These are phyloP conservation scores for Malassezia equina DNA, from an alignment of 1,284 basidiomycete genomes.

Conservation along the genomic window DNA sequence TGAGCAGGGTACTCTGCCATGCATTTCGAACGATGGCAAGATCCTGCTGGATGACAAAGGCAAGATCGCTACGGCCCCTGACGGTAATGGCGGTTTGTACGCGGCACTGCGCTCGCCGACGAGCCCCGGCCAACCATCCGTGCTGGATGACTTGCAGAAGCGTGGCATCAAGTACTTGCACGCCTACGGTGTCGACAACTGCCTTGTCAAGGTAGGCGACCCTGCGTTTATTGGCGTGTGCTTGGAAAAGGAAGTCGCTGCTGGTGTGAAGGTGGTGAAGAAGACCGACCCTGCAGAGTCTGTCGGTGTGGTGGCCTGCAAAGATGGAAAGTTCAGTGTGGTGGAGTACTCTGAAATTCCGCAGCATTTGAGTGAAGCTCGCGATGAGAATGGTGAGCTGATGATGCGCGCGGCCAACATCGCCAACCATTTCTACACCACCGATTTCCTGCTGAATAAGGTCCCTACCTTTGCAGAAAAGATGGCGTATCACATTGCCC, in stretches of 20 bases:
- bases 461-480: conserved; percentile 68
- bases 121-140: conserved; percentile 53
- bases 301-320: conserved; percentile 83
- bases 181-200: conserved; percentile 97
- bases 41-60: conserved; percentile 72
- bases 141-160: conserved; percentile 68
- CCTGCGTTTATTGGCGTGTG: conserved; percentile 91
- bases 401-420: conserved; percentile 92
- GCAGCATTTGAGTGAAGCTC: conserved; percentile 67
- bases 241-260: conserved; percentile 71
- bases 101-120: conserved; percentile 75
- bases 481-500: conserved; percentile 93
- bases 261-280: conserved; percentile 90
- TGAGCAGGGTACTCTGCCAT: conserved; percentile 94
- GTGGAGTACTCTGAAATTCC: conserved; percentile 98
- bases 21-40: conserved; percentile 85
- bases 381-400: conserved; percentile 59
- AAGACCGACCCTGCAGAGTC: conserved; percentile 77
- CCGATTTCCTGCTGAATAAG: conserved; percentile 68
- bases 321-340: conserved; percentile 72
- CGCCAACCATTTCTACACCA: conserved; percentile 96
- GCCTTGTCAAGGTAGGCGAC: conserved; percentile 91
- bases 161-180: conserved; percentile 82
- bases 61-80: conserved; percentile 80
- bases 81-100: conserved; percentile 95